A percentile compares a stretch with the other conserved stretches of the same genome.
Evolutionary conservation across 2,329 filamentous ascomycete genomes (phyloP).

Genomic region (Furcasterigmium sp.): DNA sequence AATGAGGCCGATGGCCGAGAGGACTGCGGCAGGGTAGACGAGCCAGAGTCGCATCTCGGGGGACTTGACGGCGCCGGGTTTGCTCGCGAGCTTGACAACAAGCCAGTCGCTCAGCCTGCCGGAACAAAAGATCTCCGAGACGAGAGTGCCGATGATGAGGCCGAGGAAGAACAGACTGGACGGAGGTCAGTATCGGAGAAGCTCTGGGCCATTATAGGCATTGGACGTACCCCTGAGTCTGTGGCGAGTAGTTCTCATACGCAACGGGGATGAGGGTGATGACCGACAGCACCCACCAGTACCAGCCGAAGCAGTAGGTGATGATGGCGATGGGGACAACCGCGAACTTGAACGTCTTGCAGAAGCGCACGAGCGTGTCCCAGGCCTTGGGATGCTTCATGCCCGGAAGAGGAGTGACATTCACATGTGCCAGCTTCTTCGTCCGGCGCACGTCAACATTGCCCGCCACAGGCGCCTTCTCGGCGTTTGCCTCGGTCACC

Average conservation of each 20-base stretch:
- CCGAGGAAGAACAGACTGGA: slow-evolving; percentile 43
- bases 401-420: slow-evolving; percentile 39
- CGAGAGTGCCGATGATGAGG: slow-evolving; percentile 44
- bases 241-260: slow-evolving; percentile 39
- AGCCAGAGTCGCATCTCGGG: slow-evolving; percentile 54
- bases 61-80: slow-evolving; percentile 33
- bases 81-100: slow-evolving; percentile 36
- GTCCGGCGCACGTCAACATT: slow-evolving; percentile 26
- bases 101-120: slow-evolving; percentile 48
- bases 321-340: slow-evolving; percentile 39
- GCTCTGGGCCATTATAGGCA: too few relatives aligned
- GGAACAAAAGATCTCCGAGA: slow-evolving; percentile 46
- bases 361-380: slow-evolving; percentile 38
- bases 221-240: slow-evolving; percentile 38
- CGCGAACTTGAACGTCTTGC: slow-evolving; percentile 38
- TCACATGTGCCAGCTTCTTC: slow-evolving; percentile 36
- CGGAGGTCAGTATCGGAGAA: not conserved
- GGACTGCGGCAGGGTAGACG: slow-evolving; percentile 43
- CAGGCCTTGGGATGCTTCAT: slow-evolving; percentile 45
- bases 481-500: slow-evolving; percentile 2
- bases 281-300: slow-evolving; percentile 51
- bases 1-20: slow-evolving; percentile 43
- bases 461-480: slow-evolving; percentile 9
- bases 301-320: slow-evolving; percentile 48
- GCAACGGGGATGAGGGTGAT: slow-evolving; percentile 48